Base-by-base conservation (phyloP, 306 rosid species). In the Parietaria judaica region DNA sequence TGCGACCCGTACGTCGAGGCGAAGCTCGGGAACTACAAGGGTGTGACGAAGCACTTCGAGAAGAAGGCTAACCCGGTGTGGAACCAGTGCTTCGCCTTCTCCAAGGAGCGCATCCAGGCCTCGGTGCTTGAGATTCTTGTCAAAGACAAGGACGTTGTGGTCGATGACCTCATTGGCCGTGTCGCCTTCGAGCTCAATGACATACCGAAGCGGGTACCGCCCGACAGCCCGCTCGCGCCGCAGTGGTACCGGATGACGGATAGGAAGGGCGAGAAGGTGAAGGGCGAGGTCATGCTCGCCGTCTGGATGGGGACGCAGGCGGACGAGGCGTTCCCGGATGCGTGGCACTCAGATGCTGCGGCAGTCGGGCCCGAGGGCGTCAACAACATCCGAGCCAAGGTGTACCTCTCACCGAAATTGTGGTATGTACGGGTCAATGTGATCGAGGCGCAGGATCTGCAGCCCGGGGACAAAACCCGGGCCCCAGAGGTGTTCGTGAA, bases 281-380 rank as follows among this genome's bases (percentile, higher is more conserved):
- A 85, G 51, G 97, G 94, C 60, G 97, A 90, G 77, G 54, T 90
- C 61, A 90, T 90, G 97, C 69, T 90, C 46, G 97, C 97, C 48
- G 88, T 90, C 56, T 90, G 97, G 97, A 90, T 87, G 85, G 97
- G 97, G 75, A 90, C 96, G 74, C 97, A 90, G 74, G 97, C 97
- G 8, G 97, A 89, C 51, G 97, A 89, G 75, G 90, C 97, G 1
- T 87, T 90, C 83, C 82, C 95, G 15, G 94, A 87, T 65, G 81
- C 97, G 11, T 90, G 97, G 96, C 95, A 87, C 70, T 90, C 96
- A 44, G 97, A 90, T 75, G 97, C 97, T 53, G 96, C 88, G 41
- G 14, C 80, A 3, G 83, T 90, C 65, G 83, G 83, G n/a, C 65
- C 85, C 1, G 97, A 90, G 14, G 80, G 83, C 48, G 82, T 87